Evolutionary conservation across 2,329 filamentous ascomycete genomes (phyloP).

Genomic region (Fusarium setosum): DNA sequence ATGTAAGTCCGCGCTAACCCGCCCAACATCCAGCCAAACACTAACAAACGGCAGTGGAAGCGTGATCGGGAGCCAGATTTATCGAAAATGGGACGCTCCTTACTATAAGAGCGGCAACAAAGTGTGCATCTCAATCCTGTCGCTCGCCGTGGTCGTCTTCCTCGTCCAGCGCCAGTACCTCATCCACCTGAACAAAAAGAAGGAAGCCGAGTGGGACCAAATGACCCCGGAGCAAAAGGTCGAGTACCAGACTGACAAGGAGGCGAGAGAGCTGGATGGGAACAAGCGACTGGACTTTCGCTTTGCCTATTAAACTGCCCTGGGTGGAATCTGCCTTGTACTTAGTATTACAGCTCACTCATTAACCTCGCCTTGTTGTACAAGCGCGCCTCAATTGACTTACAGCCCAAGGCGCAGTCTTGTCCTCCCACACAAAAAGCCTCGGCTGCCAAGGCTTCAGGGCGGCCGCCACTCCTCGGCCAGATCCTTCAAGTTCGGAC

Average conservation of each 20-base stretch:
- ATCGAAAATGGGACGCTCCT: conserved; percentile 62
- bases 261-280: conserved; percentile 57
- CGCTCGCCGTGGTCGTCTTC: conserved; percentile 61
- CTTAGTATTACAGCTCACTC: too few species aligned
- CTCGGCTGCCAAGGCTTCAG: too few species aligned
- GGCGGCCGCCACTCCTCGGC: conserved; percentile 18
- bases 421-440: too few species aligned
- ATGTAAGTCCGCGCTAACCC: conserved; percentile 40
- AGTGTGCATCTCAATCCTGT: conserved; percentile 64
- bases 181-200: conserved; percentile 59
- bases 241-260: conserved; percentile 58
- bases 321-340: background rate
- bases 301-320: conserved; percentile 55
- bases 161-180: conserved; percentile 59
- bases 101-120: conserved; percentile 69
- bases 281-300: conserved; percentile 63
- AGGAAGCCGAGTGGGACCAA: conserved; percentile 57
- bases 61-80: conserved; percentile 59
- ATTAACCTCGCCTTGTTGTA: too few species aligned
- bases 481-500: conserved; percentile 3
- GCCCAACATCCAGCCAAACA: background rate
- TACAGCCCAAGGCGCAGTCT: too few species aligned
- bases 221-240: conserved; percentile 58
- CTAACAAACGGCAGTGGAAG: conserved; percentile 47
- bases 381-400: too few species aligned